Evolutionary conservation across 2,329 filamentous ascomycete species (phyloP), one percentile per base, ranked within the genome.

Genomic region (Exserohilum turcica): DNA sequence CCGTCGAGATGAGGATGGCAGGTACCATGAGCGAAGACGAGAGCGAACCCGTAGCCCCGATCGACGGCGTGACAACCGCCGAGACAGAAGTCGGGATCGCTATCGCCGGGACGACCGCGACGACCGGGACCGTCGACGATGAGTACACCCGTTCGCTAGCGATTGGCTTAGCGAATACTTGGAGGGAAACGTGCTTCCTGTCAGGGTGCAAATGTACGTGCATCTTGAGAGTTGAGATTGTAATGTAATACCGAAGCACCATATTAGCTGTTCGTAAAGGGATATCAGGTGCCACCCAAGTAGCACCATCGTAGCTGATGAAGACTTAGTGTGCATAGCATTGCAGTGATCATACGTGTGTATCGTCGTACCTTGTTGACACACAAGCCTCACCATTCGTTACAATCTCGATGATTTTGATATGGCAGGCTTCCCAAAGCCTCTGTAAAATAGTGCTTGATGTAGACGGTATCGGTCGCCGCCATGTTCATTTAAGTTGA

Each of bases 31-130:
- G 21, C 61, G 57, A 24, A 63, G 59, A 32, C 59, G 65, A 33
- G 66, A 74, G 8, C 66, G 69, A 19, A 71, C 61, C 37, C 59
- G 66, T 19, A 71, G 69, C 53, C 60, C 61, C 12, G 62, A 68
- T 53, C 59, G 65, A 6, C 65, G 72, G 56, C 67, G 71, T 37
- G 74, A 79, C 39, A 62, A 65, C 39, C 63, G 68, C 12, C 64
- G 64, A 43, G 68, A 76, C 38, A 68, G 72, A 42, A 74, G 70
- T 63, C 71, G 74, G 40, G 75, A 78, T 59, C 71, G 76, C 31
- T 68, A 76, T 50, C 70, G 73, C 54, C 74, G 71, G 29, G 69
- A 72, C 38, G 72, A 73, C 54, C 74, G 71, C 24, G 68, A 72
- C 35, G 72, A 78, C 49, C 64, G 73, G 28, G 73, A 77, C 18